Evolutionary conservation across 495 filamentous ascomycete species (phyloP).

Genomic region (Echria macrotheca): DNA sequence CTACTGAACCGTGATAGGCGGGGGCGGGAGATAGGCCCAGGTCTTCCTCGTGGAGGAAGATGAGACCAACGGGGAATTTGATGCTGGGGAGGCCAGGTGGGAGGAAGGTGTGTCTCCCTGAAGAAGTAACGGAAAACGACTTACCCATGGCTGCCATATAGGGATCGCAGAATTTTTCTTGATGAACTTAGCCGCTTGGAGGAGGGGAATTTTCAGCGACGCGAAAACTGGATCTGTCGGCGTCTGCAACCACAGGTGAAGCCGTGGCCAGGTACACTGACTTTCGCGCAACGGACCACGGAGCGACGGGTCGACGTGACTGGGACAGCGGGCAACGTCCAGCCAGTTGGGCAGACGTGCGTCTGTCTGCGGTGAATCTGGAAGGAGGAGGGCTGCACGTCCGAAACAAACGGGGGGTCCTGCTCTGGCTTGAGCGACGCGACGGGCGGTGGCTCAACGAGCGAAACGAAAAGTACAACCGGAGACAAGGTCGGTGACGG

Average conservation of each 20-base stretch:
- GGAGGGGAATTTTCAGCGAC: slow-evolving; percentile 26
- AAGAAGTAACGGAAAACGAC: slow-evolving; percentile 25
- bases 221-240: slow-evolving; percentile 27
- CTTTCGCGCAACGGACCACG: slow-evolving; percentile 25
- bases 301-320: slow-evolving; percentile 9
- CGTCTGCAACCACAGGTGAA: slow-evolving; percentile 23
- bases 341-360: slow-evolving; percentile 26
- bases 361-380: slow-evolving; percentile 21
- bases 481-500: slow-evolving; percentile 13
- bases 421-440: slow-evolving; percentile 10
- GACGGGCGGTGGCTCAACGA: slow-evolving; percentile 10
- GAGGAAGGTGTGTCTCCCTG: slow-evolving; percentile 16
- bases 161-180: slow-evolving; percentile 28
- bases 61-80: neutral
- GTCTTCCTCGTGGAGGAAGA: neutral
- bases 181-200: slow-evolving; percentile 41
- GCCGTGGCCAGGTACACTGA: slow-evolving; percentile 19
- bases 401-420: slow-evolving; percentile 21
- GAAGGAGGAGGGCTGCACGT: slow-evolving; percentile 21
- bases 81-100: neutral
- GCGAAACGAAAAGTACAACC: slow-evolving; percentile 14
- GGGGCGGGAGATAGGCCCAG: slow-evolving; percentile 4
- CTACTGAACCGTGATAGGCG: slow-evolving; percentile 7
- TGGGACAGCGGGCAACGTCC: slow-evolving; percentile 16
- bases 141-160: slow-evolving; percentile 37